Conservation (phyloP, 2,329 filamentous ascomycete species). For the Diaporthe longicolla region DNA sequence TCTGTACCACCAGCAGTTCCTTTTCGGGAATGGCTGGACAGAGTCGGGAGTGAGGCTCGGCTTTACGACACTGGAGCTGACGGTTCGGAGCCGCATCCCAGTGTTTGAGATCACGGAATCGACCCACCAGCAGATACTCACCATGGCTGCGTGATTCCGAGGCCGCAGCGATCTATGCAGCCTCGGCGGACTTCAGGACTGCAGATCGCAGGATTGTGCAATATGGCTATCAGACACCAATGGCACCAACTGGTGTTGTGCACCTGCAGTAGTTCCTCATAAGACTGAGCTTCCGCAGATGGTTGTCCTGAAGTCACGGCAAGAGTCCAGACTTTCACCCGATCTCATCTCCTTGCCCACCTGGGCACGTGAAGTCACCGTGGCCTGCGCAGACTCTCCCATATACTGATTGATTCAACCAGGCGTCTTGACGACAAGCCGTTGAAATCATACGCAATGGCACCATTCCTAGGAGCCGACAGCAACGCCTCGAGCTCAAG, state of each 20-base stretch:
- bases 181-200: neutral
- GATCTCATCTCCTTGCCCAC: slow-evolving; percentile 10
- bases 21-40: neutral
- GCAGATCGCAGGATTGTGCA: neutral
- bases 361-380: neutral
- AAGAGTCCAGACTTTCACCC: neutral
- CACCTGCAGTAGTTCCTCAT: neutral
- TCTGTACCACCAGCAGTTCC: neutral
- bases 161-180: no score
- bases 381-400: neutral
- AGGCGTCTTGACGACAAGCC: neutral
- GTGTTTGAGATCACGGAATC: neutral
- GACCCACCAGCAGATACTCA: neutral
- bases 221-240: neutral
- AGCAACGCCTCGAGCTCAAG: slow-evolving; percentile 67
- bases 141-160: neutral
- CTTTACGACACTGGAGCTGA: neutral
- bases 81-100: neutral
- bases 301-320: neutral
- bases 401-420: slow-evolving; percentile 7
- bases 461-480: neutral
- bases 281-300: neutral
- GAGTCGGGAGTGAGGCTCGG: neutral
- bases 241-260: neutral
- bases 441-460: neutral